These are phyloP conservation scores for Sugiyamaella paludigena DNA, from an alignment of 1,139 yeast genomes.

Conservation along the genomic window DNA sequence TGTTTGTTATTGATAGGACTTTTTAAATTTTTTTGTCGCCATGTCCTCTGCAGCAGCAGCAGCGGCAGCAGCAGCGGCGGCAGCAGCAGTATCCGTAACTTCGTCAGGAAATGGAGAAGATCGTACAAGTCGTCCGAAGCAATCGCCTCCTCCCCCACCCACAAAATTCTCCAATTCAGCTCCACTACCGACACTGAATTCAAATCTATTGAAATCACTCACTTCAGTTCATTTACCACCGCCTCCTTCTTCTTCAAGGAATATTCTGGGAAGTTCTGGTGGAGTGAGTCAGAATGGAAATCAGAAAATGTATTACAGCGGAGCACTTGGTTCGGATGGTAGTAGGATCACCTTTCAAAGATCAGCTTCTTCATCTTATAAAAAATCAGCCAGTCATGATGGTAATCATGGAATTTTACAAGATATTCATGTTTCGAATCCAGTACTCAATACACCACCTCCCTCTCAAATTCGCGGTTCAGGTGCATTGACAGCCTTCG, in stretches of 20 bases:
- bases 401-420: slow-evolving; percentile 19
- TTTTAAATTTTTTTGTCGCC: too few relatives aligned
- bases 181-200: slow-evolving; percentile 33
- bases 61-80: slow-evolving; percentile 14
- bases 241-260: slow-evolving; percentile 37
- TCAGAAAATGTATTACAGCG: background rate
- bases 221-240: slow-evolving; percentile 47
- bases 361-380: slow-evolving; percentile 8
- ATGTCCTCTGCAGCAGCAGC: slow-evolving; percentile 17
- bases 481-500: background rate
- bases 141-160: slow-evolving; percentile 1
- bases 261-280: background rate
- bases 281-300: background rate
- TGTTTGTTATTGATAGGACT: too few relatives aligned
- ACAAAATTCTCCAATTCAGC: slow-evolving; percentile 9
- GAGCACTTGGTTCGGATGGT: slow-evolving; percentile 10
- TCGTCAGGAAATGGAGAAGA: slow-evolving; percentile 2
- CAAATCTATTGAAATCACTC: slow-evolving; percentile 43
- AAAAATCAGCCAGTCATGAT: background rate
- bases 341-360: slow-evolving; percentile 3
- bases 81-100: slow-evolving; percentile 8
- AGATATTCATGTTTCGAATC: slow-evolving; percentile 19
- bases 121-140: background rate
- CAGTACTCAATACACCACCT: slow-evolving; percentile 22
- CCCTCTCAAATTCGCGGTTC: slow-evolving; percentile 18